These are phyloP conservation scores for Cyphellophora attinorum DNA, from an alignment of 2,329 filamentous ascomycete genomes.

Conservation along the genomic window DNA sequence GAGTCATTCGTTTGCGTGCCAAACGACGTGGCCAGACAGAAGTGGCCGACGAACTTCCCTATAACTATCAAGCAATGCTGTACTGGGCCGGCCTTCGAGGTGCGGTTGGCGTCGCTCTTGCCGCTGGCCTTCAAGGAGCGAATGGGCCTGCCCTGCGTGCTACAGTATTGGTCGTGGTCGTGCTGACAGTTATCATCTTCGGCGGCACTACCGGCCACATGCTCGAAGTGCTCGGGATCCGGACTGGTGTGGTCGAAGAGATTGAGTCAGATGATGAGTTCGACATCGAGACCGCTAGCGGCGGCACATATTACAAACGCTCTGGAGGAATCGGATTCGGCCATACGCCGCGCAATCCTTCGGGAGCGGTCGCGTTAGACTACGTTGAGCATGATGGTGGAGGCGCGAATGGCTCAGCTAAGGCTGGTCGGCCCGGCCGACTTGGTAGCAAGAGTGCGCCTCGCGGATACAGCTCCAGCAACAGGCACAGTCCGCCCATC, in stretches of 20 bases:
- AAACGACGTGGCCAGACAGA: constrained; percentile 60
- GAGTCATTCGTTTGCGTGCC: constrained; percentile 80
- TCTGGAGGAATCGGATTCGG: constrained; percentile 64
- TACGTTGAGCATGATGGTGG: constrained; percentile 32
- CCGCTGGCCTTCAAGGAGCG: constrained; percentile 73
- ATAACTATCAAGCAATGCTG: constrained; percentile 98
- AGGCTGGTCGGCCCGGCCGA: constrained; percentile 3
- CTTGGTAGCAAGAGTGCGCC: constrained; percentile 3
- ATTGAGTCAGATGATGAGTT: constrained; percentile 98
- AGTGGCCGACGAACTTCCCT: constrained; percentile 77
- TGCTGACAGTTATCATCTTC: constrained; percentile 97
- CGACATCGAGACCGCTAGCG: constrained; percentile 73
- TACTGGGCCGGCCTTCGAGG: constrained; percentile 96
- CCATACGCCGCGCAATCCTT: constrained; percentile 60
- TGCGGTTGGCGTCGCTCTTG: constrained; percentile 88
- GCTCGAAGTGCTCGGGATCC: constrained; percentile 94
- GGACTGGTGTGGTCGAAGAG: constrained; percentile 92
- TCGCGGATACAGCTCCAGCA: constrained; percentile 49
- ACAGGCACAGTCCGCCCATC: constrained; percentile 40
- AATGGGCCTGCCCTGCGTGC: constrained; percentile 78
- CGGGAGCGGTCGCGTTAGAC: constrained; percentile 49
- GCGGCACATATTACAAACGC: constrained; percentile 71
- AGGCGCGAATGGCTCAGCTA: constrained; percentile 19
- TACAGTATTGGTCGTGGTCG: constrained; percentile 94
- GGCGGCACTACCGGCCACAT: constrained; percentile 94